Conservation (phyloP, 345 rosid species). For the Salix dunnii region DNA sequence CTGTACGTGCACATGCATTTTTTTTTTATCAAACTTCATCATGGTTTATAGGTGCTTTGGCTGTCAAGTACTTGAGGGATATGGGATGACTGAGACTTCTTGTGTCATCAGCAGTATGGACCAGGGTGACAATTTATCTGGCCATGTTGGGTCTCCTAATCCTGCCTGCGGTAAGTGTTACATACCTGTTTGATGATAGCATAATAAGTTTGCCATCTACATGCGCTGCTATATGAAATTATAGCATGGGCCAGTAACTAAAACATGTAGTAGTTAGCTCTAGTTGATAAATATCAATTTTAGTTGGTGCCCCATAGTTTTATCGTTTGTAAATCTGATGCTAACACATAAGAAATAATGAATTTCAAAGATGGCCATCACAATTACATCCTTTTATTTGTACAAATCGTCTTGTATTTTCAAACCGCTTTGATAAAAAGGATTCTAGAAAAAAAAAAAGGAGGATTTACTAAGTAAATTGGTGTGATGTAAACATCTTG, state of each 20-base stretch:
- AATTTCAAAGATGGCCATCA: too few relatives aligned
- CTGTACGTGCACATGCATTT: neutral
- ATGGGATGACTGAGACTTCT: slow-evolving; percentile 94
- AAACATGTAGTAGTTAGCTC: neutral
- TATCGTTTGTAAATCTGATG: too few relatives aligned
- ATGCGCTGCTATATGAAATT: neutral
- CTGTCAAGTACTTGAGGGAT: slow-evolving; percentile 74
- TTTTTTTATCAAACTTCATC: neutral
- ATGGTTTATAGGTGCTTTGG: slow-evolving; percentile 73
- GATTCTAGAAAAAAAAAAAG: too few relatives aligned
- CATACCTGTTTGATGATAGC: neutral
- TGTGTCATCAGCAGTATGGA: slow-evolving; percentile 61
- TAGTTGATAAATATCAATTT: neutral
- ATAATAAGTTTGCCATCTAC: slow-evolving; percentile 7
- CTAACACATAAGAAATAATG: too few relatives aligned
- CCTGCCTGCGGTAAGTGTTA: slow-evolving; percentile 67
- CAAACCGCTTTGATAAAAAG: too few relatives aligned
- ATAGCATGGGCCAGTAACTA: neutral
- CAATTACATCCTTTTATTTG: too few relatives aligned
- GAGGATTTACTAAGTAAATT: too few relatives aligned
- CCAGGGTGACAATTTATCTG: slow-evolving; percentile 61
- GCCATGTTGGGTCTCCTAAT: slow-evolving; percentile 88
- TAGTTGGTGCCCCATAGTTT: too few relatives aligned
- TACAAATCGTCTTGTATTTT: too few relatives aligned
- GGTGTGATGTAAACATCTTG: too few relatives aligned